A percentile compares a stretch with the other conserved stretches of the same genome.
These are phyloP conservation scores for Fusarium sp. DNA, from an alignment of 2,329 filamentous ascomycete species.

Conservation along the genomic window DNA sequence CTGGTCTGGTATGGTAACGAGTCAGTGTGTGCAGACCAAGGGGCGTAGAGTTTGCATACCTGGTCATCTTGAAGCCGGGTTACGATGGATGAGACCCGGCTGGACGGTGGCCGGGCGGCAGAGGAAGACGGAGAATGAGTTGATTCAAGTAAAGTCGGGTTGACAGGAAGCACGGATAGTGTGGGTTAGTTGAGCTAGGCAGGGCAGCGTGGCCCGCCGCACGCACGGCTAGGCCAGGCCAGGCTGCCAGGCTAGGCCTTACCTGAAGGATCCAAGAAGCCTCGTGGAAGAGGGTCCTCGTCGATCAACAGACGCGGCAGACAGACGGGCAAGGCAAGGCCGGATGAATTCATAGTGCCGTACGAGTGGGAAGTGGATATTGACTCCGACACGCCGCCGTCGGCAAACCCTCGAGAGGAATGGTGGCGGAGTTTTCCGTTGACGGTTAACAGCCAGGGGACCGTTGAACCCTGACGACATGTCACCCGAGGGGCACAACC, in stretches of 20 bases:
- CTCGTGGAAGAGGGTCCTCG: conserved; percentile 35
- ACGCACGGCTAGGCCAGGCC: not conserved
- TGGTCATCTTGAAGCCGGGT: conserved; percentile 25
- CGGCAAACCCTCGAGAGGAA: conserved; percentile 29
- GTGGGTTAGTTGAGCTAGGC: conserved; percentile 26
- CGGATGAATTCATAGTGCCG: conserved; percentile 28
- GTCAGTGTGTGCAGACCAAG: conserved; percentile 23
- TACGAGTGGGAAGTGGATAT: conserved; percentile 20
- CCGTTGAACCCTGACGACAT: conserved; percentile 10
- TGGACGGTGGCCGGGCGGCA: conserved; percentile 19
- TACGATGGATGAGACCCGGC: conserved; percentile 25
- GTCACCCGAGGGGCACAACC: conserved; percentile 15
- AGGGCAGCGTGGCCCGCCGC: conserved; percentile 13
- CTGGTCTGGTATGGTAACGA: not conserved
- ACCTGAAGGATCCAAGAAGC: conserved; percentile 19
- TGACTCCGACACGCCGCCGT: conserved; percentile 4
- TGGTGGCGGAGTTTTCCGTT: conserved; percentile 22
- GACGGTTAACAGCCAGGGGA: not conserved
- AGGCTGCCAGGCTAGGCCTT: not conserved
- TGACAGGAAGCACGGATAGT: conserved; percentile 19
- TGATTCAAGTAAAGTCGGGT: conserved; percentile 24
- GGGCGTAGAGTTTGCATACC: conserved; percentile 25
- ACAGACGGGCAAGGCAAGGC: not conserved
- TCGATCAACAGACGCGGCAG: conserved; percentile 32
- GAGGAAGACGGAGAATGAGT: conserved; percentile 29